phyloP scores from a whole-genome alignment of 2,329 filamentous ascomycete genomes.

The Colletotrichum sp. region DNA sequence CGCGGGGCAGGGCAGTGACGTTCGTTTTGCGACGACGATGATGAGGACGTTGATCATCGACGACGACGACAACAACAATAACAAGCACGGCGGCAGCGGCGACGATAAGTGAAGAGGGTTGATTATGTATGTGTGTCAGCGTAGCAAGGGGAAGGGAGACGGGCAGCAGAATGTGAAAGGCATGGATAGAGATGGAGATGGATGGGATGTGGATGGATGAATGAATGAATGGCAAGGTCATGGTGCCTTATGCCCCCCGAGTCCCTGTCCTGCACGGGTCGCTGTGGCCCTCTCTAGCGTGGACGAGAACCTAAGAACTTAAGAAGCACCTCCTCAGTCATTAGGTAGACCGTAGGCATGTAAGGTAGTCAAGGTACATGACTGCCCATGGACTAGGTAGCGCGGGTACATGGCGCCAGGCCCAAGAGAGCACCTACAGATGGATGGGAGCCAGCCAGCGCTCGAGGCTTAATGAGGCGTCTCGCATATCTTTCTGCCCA shows the following conservation, averaged over 20 bases:
- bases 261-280: conserved; percentile 13
- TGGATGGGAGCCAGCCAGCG: neutral
- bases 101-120: neutral
- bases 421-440: neutral
- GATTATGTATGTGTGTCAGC: conserved; percentile 3
- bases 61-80: neutral
- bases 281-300: neutral
- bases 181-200: neutral
- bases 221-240: neutral
- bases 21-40: neutral
- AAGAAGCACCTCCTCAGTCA: neutral
- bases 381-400: neutral
- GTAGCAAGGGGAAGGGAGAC: neutral
- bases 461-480: neutral
- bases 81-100: neutral
- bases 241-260: neutral
- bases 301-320: neutral
- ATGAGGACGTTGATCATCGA: neutral
- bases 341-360: neutral
- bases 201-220: neutral
- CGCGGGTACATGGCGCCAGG: neutral
- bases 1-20: neutral
- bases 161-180: neutral
- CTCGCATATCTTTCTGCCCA: neutral
- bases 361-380: neutral